Evolutionary conservation across 2,329 filamentous ascomycete species (phyloP).

Genomic region (Zasmidium angulare): DNA sequence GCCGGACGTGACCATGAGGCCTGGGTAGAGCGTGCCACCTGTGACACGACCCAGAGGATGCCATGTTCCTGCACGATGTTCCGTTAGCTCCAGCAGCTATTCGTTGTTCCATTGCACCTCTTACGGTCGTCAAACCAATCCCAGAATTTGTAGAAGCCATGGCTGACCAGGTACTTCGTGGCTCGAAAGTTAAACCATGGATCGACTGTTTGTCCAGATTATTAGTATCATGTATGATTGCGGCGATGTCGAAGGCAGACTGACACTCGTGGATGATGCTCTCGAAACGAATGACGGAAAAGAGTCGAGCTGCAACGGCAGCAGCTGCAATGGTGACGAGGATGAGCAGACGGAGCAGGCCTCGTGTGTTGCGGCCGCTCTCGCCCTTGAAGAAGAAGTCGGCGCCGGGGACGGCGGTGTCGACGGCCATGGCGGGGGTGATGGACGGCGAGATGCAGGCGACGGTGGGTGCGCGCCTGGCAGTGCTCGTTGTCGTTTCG

Average conservation of each 20-base stretch:
- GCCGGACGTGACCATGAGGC: conserved; percentile 98
- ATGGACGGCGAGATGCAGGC: background rate
- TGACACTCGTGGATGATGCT: conserved; percentile 99
- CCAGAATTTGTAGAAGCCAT: conserved; percentile 99
- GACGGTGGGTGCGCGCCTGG: background rate
- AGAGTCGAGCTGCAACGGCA: conserved; percentile 88
- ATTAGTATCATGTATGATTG: background rate
- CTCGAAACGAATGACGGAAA: conserved; percentile 98
- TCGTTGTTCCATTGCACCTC: conserved; percentile 25
- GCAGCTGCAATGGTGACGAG: conserved; percentile 87
- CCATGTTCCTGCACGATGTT: conserved; percentile 70
- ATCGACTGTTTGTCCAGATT: conserved; percentile 65
- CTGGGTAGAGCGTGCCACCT: conserved; percentile 96
- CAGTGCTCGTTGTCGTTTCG: background rate
- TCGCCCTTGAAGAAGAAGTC: conserved; percentile 69
- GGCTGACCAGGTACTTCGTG: conserved; percentile 92
- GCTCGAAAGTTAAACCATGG: conserved; percentile 99
- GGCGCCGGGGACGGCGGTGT: conserved; percentile 21
- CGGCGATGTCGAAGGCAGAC: conserved; percentile 41
- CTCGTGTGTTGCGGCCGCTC: conserved; percentile 77
- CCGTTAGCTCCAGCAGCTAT: background rate
- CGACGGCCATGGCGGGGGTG: conserved; percentile 21
- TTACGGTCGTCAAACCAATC: conserved; percentile 98
- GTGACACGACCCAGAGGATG: conserved; percentile 97
- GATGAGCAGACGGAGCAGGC: conserved; percentile 85